Evolutionary conservation across 2,329 filamentous ascomycete species (phyloP).

Genomic region (Phoma herbarum): DNA sequence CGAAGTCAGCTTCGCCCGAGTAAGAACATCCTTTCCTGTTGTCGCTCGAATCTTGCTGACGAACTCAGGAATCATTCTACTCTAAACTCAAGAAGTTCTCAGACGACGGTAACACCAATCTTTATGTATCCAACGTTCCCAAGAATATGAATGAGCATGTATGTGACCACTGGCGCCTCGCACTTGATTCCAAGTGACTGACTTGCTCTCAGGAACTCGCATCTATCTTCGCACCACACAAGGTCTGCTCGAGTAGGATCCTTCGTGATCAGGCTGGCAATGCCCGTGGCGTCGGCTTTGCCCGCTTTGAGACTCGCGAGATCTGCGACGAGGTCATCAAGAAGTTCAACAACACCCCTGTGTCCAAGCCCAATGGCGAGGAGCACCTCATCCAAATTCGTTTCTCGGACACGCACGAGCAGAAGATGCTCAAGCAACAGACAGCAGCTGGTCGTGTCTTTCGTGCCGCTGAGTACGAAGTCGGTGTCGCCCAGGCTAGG

Average conservation of each 20-base stretch:
- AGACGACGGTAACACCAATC: conserved; percentile 88
- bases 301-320: conserved; percentile 88
- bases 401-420: conserved; percentile 94
- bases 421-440: conserved; percentile 96
- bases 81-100: conserved; percentile 96
- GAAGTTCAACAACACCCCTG: conserved; percentile 77
- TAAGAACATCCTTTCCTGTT: conserved; percentile 55
- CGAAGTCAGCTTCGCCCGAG: conserved; percentile 95
- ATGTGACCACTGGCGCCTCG: conserved; percentile 45
- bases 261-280: conserved; percentile 90
- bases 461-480: conserved; percentile 87
- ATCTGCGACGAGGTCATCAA: conserved; percentile 89
- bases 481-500: conserved; percentile 53
- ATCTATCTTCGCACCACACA: conserved; percentile 79
- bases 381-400: conserved; percentile 90
- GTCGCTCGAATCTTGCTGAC: conserved; percentile 22
- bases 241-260: conserved; percentile 93
- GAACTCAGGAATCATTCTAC: conserved; percentile 84
- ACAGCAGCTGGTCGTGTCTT: conserved; percentile 95
- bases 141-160: conserved; percentile 91
- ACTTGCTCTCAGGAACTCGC: conserved; percentile 69
- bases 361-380: conserved; percentile 67
- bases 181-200: conserved; percentile 20
- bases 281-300: conserved; percentile 96
- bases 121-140: conserved; percentile 97